Base-by-base conservation (phyloP, 2,329 filamentous ascomycete species). In the Diplocarpon mali region DNA sequence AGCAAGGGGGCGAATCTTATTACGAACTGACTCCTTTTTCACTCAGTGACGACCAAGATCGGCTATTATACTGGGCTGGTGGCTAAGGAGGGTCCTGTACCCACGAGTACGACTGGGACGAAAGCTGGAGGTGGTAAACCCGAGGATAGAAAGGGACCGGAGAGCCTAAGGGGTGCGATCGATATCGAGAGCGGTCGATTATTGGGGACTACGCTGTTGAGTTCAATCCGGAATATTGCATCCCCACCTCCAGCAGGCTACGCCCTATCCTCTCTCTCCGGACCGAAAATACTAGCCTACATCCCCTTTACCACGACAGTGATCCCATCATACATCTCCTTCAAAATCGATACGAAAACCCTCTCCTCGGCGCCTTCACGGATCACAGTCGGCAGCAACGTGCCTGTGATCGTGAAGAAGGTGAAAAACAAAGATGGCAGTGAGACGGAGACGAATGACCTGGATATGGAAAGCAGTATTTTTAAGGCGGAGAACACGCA, bases 31-130 rank as follows among this genome's bases (percentile, higher is more conserved):
- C 20, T 24, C 20, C 20, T 24, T 7, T 24, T 7, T 24, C 7
- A 4, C 7, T 24, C 20, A 24, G 20, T 96, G 28, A 81, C 78
- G 2, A 57, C 56, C 17, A 59, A 59, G 39, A 54, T 60, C 39
- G 53, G 56, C 17, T 56, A 52, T 35, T 57, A 59, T 30, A 56
- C 56, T 2, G 44, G 48, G 6, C 53, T 45, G 14, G 47, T 46
- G 1, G 35, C 32, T 44, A 57, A 57, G 44, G 34, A 35, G 15
- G 34, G 34, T 2, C 34, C 34, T 10, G 13, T 11, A 14, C 34
- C 34, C 9, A 10, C 34, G 3, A 24, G 20, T 7, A 14, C 11
- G 13, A n/a, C 34, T 3, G 15, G 10, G 34, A 17, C 13, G 34
- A 17, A 14, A 5, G 34, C n/a, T 11, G n/a, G 15, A n/a, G 34